phyloP scores from a whole-genome alignment of 352 stramenopile genomes.

The Phytopythium mirpurense region DNA sequence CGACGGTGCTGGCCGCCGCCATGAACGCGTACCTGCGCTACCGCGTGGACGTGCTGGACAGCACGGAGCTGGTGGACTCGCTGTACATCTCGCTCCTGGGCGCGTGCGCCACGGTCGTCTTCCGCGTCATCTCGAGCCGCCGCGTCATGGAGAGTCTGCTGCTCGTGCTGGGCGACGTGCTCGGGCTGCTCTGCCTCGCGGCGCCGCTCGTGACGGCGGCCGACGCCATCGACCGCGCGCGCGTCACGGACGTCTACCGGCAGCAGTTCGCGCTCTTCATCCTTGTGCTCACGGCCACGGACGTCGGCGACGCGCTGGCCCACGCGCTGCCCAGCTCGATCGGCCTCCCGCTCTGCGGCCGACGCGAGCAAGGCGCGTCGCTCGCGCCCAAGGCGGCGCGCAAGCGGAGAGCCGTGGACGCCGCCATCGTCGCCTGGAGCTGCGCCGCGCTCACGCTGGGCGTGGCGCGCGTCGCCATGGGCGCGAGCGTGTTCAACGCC shows the following conservation, averaged over 20 bases:
- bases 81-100: conserved; percentile 42
- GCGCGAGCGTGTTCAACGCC: conserved; percentile 15
- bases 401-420: conserved; percentile 21
- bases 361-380: conserved; percentile 4
- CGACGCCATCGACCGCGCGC: conserved; percentile 35
- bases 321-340: conserved; percentile 16
- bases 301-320: conserved; percentile 27
- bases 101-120: conserved; percentile 30
- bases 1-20: conserved; percentile 36
- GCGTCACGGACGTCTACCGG: conserved; percentile 21
- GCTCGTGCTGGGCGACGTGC: conserved; percentile 30
- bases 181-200: conserved; percentile 33
- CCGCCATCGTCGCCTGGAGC: conserved; percentile 22
- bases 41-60: conserved; percentile 22
- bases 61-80: conserved; percentile 31
- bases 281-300: conserved; percentile 35
- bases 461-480: conserved; percentile 19
- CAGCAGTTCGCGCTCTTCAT: conserved; percentile 45
- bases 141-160: conserved; percentile 41
- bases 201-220: conserved; percentile 36
- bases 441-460: conserved; percentile 30
- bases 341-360: conserved; percentile 7
- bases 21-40: conserved; percentile 51
- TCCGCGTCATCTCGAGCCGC: conserved; percentile 46
- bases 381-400: conserved; percentile 18